Base-by-base conservation (phyloP, 2,329 filamentous ascomycete species). In the Teratosphaeriaceae sp. region DNA sequence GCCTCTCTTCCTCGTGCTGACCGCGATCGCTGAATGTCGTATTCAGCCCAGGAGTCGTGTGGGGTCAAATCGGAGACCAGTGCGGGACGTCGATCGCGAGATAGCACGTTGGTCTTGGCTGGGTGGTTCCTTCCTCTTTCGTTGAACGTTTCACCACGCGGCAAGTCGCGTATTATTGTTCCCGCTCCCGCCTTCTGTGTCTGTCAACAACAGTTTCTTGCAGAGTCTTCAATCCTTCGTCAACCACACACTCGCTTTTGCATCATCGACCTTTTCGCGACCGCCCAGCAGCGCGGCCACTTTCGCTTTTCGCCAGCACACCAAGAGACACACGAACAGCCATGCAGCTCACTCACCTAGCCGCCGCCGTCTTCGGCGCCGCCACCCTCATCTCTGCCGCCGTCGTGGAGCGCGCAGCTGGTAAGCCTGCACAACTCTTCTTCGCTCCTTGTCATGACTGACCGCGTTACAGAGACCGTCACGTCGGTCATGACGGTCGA, bases 401-500 rank as follows among this genome's bases (percentile, higher is more conserved):
- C 21, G 20, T 39, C 15, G 29, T 24, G 35, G 11, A 40, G 36
- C 33, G 33, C n/a, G 11, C 22, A 2, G 16, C 22, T 19, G 26
- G 41, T 43, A 18, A 21, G 33, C 38, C 22, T 23, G 13, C 30
- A 9, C 34, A n/a, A n/a, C n/a, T n/a, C n/a, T n/a, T n/a, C n/a
- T n/a, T n/a, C n/a, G n/a, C n/a, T n/a, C n/a, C n/a, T n/a, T n/a
- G n/a, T n/a, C n/a, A n/a, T 6, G 24, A 35, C 35, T 40, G 27
- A 41, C 15, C 6, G 8, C 29, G 19, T 34, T 13, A 8, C 30
- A 38, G 35, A 39, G 12, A 21, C 20, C 12, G 19, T 21, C 43
- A 48, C 45, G 20, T 20, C 27, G 20, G 29, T 38, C 24, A 40
- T 46, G 20, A 21, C 16, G 9, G 50, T 62, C 40, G 51, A 60